Evolutionary conservation across 179 eudicot species (phyloP).

Genomic region (Drosera spatulata): DNA sequence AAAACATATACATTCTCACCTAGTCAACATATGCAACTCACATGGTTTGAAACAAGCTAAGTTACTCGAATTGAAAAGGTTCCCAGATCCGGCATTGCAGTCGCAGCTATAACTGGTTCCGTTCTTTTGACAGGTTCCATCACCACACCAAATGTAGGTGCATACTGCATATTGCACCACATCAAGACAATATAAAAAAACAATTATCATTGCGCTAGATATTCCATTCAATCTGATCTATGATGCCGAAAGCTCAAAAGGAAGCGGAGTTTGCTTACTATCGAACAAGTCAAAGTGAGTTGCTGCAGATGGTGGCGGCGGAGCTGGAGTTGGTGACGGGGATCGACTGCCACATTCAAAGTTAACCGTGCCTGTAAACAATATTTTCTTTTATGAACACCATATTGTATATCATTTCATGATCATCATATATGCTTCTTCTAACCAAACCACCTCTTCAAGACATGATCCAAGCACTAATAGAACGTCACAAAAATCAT

Average conservation of each 20-base stretch:
- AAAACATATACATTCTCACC: too few species aligned
- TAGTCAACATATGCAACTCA: not conserved
- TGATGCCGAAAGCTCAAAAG: too few species aligned
- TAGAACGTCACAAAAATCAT: too few species aligned
- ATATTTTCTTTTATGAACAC: too few species aligned
- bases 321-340: not conserved
- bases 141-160: not conserved
- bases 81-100: not conserved
- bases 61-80: not conserved
- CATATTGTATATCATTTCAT: not conserved
- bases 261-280: not conserved
- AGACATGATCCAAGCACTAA: too few species aligned
- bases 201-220: not conserved
- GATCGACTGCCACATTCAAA: not conserved
- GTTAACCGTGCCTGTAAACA: not conserved
- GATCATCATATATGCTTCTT: not conserved
- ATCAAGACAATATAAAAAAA: not conserved
- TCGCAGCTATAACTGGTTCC: not conserved
- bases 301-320: not conserved
- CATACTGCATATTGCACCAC: not conserved
- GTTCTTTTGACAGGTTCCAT: not conserved
- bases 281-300: not conserved
- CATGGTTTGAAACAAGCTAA: constrained; percentile 2
- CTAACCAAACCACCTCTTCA: too few species aligned
- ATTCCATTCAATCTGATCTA: too few species aligned